These are phyloP conservation scores for Lichtheimia ornata DNA, from an alignment of 371 early-diverging fungal species.

Conservation along the genomic window DNA sequence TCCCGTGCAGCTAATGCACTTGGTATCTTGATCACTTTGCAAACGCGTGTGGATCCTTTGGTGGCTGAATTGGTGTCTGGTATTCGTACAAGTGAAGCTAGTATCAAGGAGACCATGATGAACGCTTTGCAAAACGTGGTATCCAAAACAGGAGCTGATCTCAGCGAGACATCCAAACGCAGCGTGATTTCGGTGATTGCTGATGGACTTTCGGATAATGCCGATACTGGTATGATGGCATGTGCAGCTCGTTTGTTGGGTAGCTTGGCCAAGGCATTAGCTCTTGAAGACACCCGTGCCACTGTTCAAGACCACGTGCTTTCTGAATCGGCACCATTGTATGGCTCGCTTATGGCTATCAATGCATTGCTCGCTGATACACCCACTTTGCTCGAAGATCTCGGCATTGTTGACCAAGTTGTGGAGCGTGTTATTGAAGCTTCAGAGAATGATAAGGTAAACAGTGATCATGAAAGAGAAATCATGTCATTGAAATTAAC, in stretches of 20 bases:
- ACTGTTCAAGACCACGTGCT: conserved; percentile 35
- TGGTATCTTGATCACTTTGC: conserved; percentile 76
- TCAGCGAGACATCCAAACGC: conserved; percentile 65
- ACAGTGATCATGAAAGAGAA: conserved; percentile 15
- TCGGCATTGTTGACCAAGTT: conserved; percentile 22
- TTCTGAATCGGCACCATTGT: conserved; percentile 33
- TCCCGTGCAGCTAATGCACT: conserved; percentile 82
- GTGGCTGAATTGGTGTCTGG: conserved; percentile 81
- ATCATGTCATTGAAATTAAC: conserved; percentile 9
- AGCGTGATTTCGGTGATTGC: conserved; percentile 52
- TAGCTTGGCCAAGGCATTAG: conserved; percentile 15
- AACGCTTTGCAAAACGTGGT: conserved; percentile 64
- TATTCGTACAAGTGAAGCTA: conserved; percentile 60
- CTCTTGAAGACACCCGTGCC: conserved; percentile 11
- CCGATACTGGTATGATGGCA: conserved; percentile 20
- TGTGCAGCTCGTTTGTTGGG: conserved; percentile 46
- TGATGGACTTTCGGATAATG: conserved; percentile 45
- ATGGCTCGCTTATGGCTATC: conserved; percentile 50
- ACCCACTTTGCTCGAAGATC: conserved; percentile 47
- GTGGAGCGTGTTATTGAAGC: conserved; percentile 19
- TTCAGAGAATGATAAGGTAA: conserved; percentile 1
- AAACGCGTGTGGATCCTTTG: conserved; percentile 86
- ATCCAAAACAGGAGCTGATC: conserved; percentile 49
- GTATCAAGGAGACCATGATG: conserved; percentile 68
- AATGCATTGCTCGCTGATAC: conserved; percentile 51